Percentiles rank a stretch among this genome's conserved stretches.
Conservation (phyloP, 208 protist genomes). For the Herpetomonas samuelpessoai region DNA sequence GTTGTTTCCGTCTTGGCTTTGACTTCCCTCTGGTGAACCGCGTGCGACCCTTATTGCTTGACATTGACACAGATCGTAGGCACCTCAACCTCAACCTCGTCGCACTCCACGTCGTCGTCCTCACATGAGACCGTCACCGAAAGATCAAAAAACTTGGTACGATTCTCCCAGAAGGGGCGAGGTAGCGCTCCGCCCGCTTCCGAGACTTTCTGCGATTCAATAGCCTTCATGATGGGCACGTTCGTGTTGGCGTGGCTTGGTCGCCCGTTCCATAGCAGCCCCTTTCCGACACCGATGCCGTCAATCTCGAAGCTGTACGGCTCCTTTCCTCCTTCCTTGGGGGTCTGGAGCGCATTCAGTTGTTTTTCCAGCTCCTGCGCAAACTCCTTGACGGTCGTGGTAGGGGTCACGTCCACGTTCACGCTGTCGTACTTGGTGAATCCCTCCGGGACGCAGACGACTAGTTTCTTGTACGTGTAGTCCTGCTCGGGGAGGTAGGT, state of each 20-base stretch:
- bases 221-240: conserved; percentile 68
- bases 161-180: conserved; percentile 73
- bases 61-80: conserved; percentile 69
- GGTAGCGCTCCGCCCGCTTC: conserved; percentile 49
- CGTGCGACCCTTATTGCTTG: conserved; percentile 17
- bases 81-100: conserved; percentile 84
- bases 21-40: conserved; percentile 6
- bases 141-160: conserved; percentile 78
- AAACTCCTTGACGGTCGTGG: conserved; percentile 77
- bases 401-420: conserved; percentile 47
- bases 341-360: conserved; percentile 49
- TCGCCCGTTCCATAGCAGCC: conserved; percentile 80
- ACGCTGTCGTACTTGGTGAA: conserved; percentile 90
- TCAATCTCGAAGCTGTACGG: conserved; percentile 61
- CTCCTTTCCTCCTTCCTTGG: conserved; percentile 11
- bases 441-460: conserved; percentile 74
- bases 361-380: conserved; percentile 35
- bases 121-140: conserved; percentile 63
- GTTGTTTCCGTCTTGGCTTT: too few relatives aligned
- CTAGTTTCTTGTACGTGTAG: conserved; percentile 85
- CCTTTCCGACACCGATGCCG: conserved; percentile 80
- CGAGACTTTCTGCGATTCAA: conserved; percentile 71
- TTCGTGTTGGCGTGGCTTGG: conserved; percentile 74
- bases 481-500: conserved; percentile 88
- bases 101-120: conserved; percentile 68